Base-by-base conservation (phyloP, 2,329 filamentous ascomycete genomes). In the Juglanconis sp. region DNA sequence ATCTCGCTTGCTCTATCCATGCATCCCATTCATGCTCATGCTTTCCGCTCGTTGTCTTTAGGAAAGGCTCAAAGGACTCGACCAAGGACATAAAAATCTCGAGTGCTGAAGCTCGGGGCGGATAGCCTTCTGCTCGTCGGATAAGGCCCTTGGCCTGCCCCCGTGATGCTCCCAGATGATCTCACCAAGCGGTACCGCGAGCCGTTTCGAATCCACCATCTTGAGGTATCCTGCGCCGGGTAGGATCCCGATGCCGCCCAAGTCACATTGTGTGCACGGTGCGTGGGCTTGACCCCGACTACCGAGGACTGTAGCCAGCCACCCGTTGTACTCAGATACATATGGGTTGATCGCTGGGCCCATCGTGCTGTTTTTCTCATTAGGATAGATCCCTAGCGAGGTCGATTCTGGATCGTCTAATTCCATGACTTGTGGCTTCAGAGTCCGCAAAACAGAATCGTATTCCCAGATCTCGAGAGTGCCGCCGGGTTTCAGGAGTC, bases 381-480 rank as follows among this genome's bases (percentile, higher is more conserved):
- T 13, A 13, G 57, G 57, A 36, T 60, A 60, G 17, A 56, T n/a
- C 1, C 53, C 53, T 17, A 60, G 38, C 17, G 6, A 11, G 9
- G 42, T 31, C 17, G 51, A 53, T 4, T 50, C 42, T 4, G 3
- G 77, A 67, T 86, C 87, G 6, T 84, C 86, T 24, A 24, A 24
- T 31, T 56, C 9, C 78, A 81, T 24, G 82, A 86, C 10, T 75
- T 70, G 30, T 80, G 74, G 15, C 81, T 62, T 74, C 57, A 88
- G 72, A 4, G 83, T 84, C 48, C 86, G 80, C 62, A 87, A 80
- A n/a, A 82, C 77, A 70, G 83, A 79, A 70, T 88, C 85, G 4
- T 81, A 81, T 67, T 87, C 85, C 85, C 85, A 87, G 40, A 87
- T 75, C 66, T 88, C 87, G 31, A 89, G 70, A 5, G 81, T 78